phyloP scores from a whole-genome alignment of 2,329 filamentous ascomycete species.

The Claviceps maximensis region DNA sequence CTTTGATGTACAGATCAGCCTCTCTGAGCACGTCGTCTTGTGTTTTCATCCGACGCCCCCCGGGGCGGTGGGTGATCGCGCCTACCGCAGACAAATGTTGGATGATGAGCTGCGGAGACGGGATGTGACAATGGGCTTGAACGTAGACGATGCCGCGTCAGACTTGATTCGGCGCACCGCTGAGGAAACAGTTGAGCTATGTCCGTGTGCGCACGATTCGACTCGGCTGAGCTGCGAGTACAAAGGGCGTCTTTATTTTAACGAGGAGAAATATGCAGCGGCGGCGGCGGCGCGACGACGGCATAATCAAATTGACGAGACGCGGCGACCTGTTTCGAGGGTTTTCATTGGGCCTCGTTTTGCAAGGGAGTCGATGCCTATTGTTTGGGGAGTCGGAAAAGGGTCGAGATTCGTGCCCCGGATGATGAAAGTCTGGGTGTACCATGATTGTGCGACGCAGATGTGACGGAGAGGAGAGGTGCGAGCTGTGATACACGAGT shows the following conservation, averaged over 20 bases:
- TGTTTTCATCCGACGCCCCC: not conserved
- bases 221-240: no score
- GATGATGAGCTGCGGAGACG: not conserved
- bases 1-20: not conserved
- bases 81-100: not conserved
- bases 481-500: no score
- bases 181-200: not conserved
- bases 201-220: not conserved
- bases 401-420: not conserved
- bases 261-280: not conserved
- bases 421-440: not conserved
- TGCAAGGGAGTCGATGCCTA: not conserved
- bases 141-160: not conserved
- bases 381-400: not conserved
- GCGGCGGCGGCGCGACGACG: not conserved
- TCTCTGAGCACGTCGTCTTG: not conserved
- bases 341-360: not conserved
- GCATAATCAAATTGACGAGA: not conserved
- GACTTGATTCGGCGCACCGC: not conserved
- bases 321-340: not conserved
- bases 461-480: no score
- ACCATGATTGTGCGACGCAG: not conserved
- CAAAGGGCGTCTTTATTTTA: not conserved
- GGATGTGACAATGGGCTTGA: no score
- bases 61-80: not conserved